Evolutionary conservation across 768 basidiomycete species (phyloP).

Genomic region (Leccinum longicurvipes): DNA sequence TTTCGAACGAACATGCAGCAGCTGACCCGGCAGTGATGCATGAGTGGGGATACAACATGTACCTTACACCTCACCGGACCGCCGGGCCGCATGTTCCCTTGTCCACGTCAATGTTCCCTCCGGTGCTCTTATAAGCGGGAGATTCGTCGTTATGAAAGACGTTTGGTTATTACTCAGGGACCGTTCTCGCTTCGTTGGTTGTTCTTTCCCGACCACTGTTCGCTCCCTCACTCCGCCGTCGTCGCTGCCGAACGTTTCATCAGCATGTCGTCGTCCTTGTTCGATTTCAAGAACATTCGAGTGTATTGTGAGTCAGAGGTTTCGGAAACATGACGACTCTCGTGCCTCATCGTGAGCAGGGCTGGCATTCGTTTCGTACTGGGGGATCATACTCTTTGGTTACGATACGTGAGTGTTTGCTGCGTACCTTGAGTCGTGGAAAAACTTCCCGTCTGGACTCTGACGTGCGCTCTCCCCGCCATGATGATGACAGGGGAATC

Average conservation of each 20-base stretch:
- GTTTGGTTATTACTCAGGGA: background rate
- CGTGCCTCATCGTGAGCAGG: conserved; percentile 36
- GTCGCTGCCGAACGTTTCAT: background rate
- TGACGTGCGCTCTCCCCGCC: too few relatives aligned
- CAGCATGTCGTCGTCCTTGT: background rate
- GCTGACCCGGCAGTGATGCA: too few relatives aligned
- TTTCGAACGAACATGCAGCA: background rate
- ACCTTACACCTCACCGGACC: background rate
- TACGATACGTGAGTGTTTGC: conserved; percentile 60
- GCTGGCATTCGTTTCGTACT: conserved; percentile 71
- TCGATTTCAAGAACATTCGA: conserved; percentile 49
- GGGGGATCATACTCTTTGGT: conserved; percentile 81
- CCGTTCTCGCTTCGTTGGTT: background rate
- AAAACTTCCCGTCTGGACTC: background rate
- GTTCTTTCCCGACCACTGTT: background rate
- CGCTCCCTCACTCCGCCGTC: background rate
- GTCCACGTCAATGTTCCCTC: background rate
- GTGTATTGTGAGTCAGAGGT: conserved; percentile 53
- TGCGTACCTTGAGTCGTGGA: background rate
- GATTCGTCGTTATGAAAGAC: background rate
- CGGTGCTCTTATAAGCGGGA: conserved; percentile 1
- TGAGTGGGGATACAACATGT: background rate
- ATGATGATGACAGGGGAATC: conserved; percentile 46
- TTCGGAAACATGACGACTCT: background rate
- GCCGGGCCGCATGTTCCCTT: background rate